Evolutionary conservation across 768 basidiomycete genomes (phyloP), one percentile per base, ranked within the genome.

Genomic region (Coprinopsis strossmayeri): DNA sequence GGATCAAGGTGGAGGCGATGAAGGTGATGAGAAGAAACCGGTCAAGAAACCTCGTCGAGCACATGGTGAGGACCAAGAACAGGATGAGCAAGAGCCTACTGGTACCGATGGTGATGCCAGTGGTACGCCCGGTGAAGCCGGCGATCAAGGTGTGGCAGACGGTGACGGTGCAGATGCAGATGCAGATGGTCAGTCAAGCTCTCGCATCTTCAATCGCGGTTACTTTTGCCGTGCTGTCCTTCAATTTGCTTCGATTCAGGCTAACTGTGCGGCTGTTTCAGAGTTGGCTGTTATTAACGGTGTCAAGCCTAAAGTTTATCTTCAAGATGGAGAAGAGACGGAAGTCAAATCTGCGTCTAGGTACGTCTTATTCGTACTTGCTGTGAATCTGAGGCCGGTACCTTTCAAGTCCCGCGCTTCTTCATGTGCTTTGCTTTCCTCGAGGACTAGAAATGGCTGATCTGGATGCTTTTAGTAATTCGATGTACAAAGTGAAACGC

Each of bases 251-350:
- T n/a, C n/a, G n/a, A n/a, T n/a, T n/a, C n/a, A n/a, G n/a, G n/a
- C n/a, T n/a, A n/a, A n/a, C n/a, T 28, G 15, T 38, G 37, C 37
- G 37, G 7, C 18, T 38, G 12, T 32, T 32, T 32, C 7, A 5
- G 68, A 64, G 26, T 61, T 72, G 11, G 64, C 65, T 23, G 64
- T 61, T 34, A 71, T 74, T 25, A 62, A 65, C 53, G 72, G 72
- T 11, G 46, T 67, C 34, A 69, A 68, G 53, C 72, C 72, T 15
- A 69, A 68, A 26, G 66, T 67, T 2, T 48, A 60, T 30, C 46
- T 74, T n/a, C 53, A 49, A 20, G 71, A 72, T 48, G 55, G 55
- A 1, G 52, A 51, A 5, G 52, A 56, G 41, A 47, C 32, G 28
- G 63, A 68, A 47, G 64, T 67, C 12, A 60, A 58, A 17, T 68